These are phyloP conservation scores for Rosellinia necatrix DNA, from an alignment of 2,329 filamentous ascomycete genomes.

Conservation along the genomic window DNA sequence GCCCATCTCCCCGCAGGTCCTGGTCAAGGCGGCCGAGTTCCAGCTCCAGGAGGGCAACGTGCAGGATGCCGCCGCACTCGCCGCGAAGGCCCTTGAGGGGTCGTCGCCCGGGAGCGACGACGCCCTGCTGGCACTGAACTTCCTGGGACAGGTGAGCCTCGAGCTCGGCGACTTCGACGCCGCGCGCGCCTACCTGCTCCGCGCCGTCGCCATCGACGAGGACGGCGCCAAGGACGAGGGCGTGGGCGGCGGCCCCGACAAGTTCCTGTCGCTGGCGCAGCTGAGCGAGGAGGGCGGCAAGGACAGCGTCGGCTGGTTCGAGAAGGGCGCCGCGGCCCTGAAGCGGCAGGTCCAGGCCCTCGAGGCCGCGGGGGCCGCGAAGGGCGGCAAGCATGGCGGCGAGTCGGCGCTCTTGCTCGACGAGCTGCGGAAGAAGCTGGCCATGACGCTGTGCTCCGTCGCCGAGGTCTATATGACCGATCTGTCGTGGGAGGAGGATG, in stretches of 20 bases:
- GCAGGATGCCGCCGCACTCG: constrained; percentile 37
- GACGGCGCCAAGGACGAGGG: constrained; percentile 73
- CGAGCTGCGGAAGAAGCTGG: constrained; percentile 79
- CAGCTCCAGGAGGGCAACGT: constrained; percentile 41
- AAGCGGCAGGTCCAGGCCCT: constrained; percentile 71
- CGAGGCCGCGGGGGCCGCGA: constrained; percentile 49
- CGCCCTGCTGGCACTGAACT: constrained; percentile 69
- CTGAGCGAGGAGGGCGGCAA: constrained; percentile 73
- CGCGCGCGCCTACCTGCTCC: constrained; percentile 73
- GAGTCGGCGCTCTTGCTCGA: constrained; percentile 51
- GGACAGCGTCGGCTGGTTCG: constrained; percentile 70
- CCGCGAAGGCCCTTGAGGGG: constrained; percentile 39
- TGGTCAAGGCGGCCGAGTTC: constrained; percentile 41
- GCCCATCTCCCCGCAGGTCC: constrained; percentile 38
- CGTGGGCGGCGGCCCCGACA: constrained; percentile 83
- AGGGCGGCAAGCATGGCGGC: constrained; percentile 31
- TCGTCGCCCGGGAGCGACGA: constrained; percentile 46
- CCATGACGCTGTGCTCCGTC: constrained; percentile 90
- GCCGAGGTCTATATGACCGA: constrained; percentile 99
- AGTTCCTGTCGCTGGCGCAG: constrained; percentile 94
- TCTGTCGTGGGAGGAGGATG: constrained; percentile 88
- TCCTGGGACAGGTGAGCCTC: constrained; percentile 81
- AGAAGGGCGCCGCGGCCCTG: constrained; percentile 73
- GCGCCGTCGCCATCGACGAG: constrained; percentile 75
- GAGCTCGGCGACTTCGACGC: constrained; percentile 80